Percentiles rank a stretch among this genome's conserved stretches.
Evolutionary conservation across 169 alveolate genomes (phyloP).

Genomic region (Plasmodium knowlesi): DNA sequence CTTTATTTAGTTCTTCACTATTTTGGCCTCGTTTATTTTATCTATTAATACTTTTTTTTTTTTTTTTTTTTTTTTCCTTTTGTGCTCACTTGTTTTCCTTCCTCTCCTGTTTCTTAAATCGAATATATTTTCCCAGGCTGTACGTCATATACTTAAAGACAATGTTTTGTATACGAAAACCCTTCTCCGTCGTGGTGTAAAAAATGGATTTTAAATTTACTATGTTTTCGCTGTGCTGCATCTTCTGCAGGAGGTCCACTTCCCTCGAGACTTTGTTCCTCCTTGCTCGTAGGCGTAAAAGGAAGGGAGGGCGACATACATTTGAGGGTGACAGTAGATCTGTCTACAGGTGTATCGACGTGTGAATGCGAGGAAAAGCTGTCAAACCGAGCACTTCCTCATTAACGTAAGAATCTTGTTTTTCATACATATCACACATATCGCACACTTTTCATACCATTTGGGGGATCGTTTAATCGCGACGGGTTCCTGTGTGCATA

Average conservation of each 20-base stretch:
- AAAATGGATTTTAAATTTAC: conserved; percentile 44
- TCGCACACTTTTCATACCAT: background rate
- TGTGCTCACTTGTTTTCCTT: conserved; percentile 51
- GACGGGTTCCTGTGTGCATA: conserved; percentile 62
- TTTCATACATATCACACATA: background rate
- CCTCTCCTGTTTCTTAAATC: conserved; percentile 61
- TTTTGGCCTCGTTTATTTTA: background rate
- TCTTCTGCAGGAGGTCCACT: conserved; percentile 51
- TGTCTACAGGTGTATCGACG: background rate
- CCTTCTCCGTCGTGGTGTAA: conserved; percentile 60
- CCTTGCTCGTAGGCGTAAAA: background rate
- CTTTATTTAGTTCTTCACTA: background rate
- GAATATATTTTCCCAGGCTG: conserved; percentile 56
- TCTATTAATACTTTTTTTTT: too few species aligned
- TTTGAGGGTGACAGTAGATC: background rate
- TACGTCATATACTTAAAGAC: conserved; percentile 69
- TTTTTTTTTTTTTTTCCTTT: background rate
- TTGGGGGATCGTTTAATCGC: conserved; percentile 71
- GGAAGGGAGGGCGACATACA: background rate
- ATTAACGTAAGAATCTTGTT: background rate
- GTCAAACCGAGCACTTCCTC: background rate
- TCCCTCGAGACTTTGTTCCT: conserved; percentile 73
- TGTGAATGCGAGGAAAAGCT: background rate
- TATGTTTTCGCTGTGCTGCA: conserved; percentile 49
- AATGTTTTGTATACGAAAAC: conserved; percentile 53